phyloP scores from a whole-genome alignment of 331 rosid genomes.

The Phaseolus coccineus region DNA sequence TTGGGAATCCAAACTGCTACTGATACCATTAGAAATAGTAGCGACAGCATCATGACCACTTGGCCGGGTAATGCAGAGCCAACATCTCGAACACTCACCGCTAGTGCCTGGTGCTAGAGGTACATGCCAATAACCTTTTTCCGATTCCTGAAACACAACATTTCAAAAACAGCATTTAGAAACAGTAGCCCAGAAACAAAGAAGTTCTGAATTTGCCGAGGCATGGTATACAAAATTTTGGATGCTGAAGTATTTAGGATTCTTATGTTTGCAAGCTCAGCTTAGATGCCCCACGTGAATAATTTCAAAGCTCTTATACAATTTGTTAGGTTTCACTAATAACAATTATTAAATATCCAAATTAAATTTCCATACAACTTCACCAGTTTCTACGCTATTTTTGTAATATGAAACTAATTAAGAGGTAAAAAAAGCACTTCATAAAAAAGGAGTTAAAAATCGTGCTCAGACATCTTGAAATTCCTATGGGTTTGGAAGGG shows the following conservation, averaged over 20 bases:
- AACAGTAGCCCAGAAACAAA: constrained; percentile 16
- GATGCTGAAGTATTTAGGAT: constrained; percentile 12
- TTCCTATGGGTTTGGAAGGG: too few relatives aligned
- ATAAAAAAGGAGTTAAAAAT: neutral
- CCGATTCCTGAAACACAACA: constrained; percentile 72
- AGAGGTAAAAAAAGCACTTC: neutral
- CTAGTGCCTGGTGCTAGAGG: constrained; percentile 54
- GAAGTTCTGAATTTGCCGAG: neutral
- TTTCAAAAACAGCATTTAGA: constrained; percentile 27
- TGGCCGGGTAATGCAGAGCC: constrained; percentile 85
- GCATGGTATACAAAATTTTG: constrained; percentile 6
- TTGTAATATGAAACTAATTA: constrained; percentile 2
- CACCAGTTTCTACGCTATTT: constrained; percentile 16
- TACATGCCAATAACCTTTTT: constrained; percentile 85
- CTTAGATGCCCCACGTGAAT: neutral
- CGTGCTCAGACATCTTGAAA: too few relatives aligned
- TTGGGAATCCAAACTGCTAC: constrained; percentile 36
- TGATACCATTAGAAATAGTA: constrained; percentile 17
- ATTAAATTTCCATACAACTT: neutral
- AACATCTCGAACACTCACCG: constrained; percentile 54
- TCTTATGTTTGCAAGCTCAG: constrained; percentile 16
- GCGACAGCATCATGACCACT: constrained; percentile 32
- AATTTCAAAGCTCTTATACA: constrained; percentile 15
- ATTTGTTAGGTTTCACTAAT: neutral
- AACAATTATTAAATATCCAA: neutral